These are phyloP conservation scores for Monosporascus cannonballus DNA, from an alignment of 2,329 filamentous ascomycete species.

Conservation along the genomic window DNA sequence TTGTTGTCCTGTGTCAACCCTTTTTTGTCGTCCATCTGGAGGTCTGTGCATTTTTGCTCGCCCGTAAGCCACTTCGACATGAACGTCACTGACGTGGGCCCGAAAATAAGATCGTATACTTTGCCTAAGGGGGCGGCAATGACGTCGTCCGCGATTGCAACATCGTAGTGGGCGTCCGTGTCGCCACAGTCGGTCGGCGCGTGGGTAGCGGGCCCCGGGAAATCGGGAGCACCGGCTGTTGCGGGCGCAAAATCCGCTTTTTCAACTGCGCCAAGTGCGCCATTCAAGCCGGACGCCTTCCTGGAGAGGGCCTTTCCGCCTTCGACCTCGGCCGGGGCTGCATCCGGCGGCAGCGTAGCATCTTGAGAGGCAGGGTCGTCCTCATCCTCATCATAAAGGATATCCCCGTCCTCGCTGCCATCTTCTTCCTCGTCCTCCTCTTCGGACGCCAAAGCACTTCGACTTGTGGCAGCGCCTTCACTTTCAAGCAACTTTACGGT, in stretches of 20 bases:
- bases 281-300: slow-evolving; percentile 61
- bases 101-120: slow-evolving; percentile 84
- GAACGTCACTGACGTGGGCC: slow-evolving; percentile 69
- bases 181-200: slow-evolving; percentile 82
- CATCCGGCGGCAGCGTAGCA: slow-evolving; percentile 32
- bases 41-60: slow-evolving; percentile 84
- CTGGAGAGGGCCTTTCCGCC: slow-evolving; percentile 59
- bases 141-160: slow-evolving; percentile 75
- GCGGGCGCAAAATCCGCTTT: slow-evolving; percentile 44
- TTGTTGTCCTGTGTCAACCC: slow-evolving; percentile 71
- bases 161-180: slow-evolving; percentile 72
- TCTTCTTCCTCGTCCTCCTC: slow-evolving; percentile 44
- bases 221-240: slow-evolving; percentile 51
- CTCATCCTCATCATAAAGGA: slow-evolving; percentile 74
- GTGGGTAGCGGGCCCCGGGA: slow-evolving; percentile 79
- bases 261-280: slow-evolving; percentile 40
- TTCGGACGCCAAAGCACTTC: slow-evolving; percentile 51
- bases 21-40: slow-evolving; percentile 80
- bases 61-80: slow-evolving; percentile 81
- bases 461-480: slow-evolving; percentile 36
- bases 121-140: slow-evolving; percentile 87
- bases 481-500: slow-evolving; percentile 71
- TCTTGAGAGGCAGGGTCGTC: slow-evolving; percentile 57
- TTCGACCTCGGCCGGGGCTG: slow-evolving; percentile 42
- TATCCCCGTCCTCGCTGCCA: slow-evolving; percentile 62